Evolutionary conservation across 306 rosid genomes (phyloP).

Genomic region (Pterocarpus macrocarpus): DNA sequence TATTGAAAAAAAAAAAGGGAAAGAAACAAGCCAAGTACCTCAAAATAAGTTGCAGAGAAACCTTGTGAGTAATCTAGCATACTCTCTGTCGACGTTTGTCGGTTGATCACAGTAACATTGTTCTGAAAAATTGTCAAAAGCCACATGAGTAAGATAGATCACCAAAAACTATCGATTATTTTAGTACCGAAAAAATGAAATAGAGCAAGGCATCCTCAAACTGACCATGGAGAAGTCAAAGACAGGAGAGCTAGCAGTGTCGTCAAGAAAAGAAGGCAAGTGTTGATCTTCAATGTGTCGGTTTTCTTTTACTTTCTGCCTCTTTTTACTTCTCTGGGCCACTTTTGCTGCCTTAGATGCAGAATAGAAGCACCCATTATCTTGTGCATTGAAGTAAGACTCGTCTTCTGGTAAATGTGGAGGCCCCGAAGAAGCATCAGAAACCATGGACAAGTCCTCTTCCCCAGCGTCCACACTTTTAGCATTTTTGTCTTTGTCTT

Average conservation of each 20-base stretch:
- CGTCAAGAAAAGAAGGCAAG: conserved; percentile 72
- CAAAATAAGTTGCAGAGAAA: conserved; percentile 82
- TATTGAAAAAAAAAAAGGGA: background rate
- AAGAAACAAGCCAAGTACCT: conserved; percentile 58
- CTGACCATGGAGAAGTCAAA: conserved; percentile 72
- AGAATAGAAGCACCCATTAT: conserved; percentile 50
- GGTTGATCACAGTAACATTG: conserved; percentile 53
- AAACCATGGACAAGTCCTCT: conserved; percentile 91
- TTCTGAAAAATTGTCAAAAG: conserved; percentile 56
- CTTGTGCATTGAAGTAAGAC: conserved; percentile 53
- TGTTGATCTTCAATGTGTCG: conserved; percentile 46
- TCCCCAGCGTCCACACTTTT: conserved; percentile 55
- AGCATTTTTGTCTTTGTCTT: conserved; percentile 23
- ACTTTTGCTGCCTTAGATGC: conserved; percentile 49
- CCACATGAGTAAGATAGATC: conserved; percentile 14
- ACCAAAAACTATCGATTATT: background rate
- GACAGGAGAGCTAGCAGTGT: conserved; percentile 94
- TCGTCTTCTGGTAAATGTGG: conserved; percentile 73
- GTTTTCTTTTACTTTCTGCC: conserved; percentile 59
- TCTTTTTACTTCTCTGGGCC: conserved; percentile 59
- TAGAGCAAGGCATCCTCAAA: conserved; percentile 23
- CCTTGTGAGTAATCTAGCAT: conserved; percentile 77
- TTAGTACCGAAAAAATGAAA: conserved; percentile 5
- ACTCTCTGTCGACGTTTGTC: conserved; percentile 69
- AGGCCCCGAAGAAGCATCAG: conserved; percentile 99